phyloP scores from a whole-genome alignment of 495 filamentous ascomycete genomes.

The Aspergillus heteromorphus region DNA sequence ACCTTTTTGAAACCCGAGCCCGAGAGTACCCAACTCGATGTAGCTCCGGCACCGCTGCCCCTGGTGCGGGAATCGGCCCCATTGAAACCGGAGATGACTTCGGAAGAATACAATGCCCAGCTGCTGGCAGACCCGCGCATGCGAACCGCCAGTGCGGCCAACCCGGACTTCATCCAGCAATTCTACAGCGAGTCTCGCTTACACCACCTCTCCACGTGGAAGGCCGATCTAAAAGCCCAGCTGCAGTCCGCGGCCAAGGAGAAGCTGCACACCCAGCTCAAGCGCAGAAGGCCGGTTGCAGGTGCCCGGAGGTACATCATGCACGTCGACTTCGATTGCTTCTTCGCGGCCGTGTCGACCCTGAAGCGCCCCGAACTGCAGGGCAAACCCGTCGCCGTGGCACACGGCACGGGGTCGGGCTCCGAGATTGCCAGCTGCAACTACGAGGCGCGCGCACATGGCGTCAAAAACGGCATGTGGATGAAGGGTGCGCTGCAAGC shows the following conservation, averaged over 20 bases:
- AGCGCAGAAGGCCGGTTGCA: conserved; percentile 40
- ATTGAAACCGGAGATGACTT: conserved; percentile 52
- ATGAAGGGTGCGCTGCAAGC: conserved; percentile 83
- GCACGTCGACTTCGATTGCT: conserved; percentile 96
- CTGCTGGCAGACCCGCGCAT: conserved; percentile 78
- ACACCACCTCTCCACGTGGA: conserved; percentile 94
- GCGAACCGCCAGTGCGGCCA: conserved; percentile 76
- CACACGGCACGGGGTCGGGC: conserved; percentile 76
- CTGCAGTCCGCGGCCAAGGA: conserved; percentile 74
- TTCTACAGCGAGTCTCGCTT: conserved; percentile 91
- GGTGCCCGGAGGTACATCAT: conserved; percentile 78
- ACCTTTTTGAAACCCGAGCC: neutral
- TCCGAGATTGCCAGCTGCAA: conserved; percentile 98
- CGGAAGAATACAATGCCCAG: conserved; percentile 85
- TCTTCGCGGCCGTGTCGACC: conserved; percentile 91
- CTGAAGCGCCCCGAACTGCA: conserved; percentile 67
- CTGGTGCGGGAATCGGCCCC: conserved; percentile 10
- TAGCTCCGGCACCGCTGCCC: neutral
- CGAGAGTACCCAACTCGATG: neutral
- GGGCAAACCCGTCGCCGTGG: conserved; percentile 83
- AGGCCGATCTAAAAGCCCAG: conserved; percentile 82
- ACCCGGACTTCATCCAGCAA: conserved; percentile 88
- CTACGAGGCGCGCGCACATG: conserved; percentile 79
- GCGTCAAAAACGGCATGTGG: conserved; percentile 98
- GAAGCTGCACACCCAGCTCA: conserved; percentile 50